Evolutionary conservation across 306 rosid species (phyloP), one percentile per base, ranked within the genome.

Genomic region (Gleditsia sinensis): DNA sequence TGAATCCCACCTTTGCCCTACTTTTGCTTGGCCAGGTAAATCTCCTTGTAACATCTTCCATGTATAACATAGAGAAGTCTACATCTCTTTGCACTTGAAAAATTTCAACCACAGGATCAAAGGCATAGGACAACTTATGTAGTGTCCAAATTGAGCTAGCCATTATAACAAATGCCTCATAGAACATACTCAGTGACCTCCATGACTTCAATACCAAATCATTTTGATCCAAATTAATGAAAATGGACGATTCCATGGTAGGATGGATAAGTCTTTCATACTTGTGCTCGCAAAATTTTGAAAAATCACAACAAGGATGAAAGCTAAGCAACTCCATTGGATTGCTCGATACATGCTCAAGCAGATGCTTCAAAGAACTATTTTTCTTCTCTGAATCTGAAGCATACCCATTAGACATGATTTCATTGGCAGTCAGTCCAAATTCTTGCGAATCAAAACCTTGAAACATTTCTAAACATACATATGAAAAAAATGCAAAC

Each of bases 71-170:
- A 1, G 97, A 91, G 81, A 94, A 94, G 63, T 94, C 97, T 42
- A 82, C 84, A 9, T 94, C 96, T 61, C 84, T 82, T 82, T 94
- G 97, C 50, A 94, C 86, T 84, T 84, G 97, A 75, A 92, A 94
- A 45, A 94, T 84, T 84, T 94, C 95, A 24, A 90, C 96, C 0
- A 58, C 77, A 0, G 95, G 97, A 79, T 92, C 88, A 56, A 94
- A 94, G 5, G 88, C 86, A 74, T 54, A 82, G n/a, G 96, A 92
- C 81, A 94, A 67, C 86, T 86, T 88, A 81, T 94, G 99, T 28
- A 94, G 81, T 9, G 92, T 87, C 99, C 99, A 94, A 57, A 92
- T 50, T 0, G 99, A 83, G 78, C 97, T 92, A 4, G 97, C 97
- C 97, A 92, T 92, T 82, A 83, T 87, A 57, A 94, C 92, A 71